These are phyloP conservation scores for Trichoderma koningiopsis DNA, from an alignment of 2,329 filamentous ascomycete species.

Conservation along the genomic window DNA sequence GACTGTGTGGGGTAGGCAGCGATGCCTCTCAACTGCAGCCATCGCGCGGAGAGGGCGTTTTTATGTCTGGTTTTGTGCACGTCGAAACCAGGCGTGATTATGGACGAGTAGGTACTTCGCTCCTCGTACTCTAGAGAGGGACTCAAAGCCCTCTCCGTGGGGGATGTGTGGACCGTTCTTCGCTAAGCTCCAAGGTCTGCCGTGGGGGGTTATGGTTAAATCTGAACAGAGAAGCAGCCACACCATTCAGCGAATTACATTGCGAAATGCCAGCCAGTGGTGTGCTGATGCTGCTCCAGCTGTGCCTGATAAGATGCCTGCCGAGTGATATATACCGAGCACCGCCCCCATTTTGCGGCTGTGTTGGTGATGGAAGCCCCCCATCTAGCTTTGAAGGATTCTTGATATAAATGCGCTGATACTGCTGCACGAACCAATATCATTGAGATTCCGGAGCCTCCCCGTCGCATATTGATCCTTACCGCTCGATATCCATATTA, in stretches of 20 bases:
- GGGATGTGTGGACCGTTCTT: constrained; percentile 12
- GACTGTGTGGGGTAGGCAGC: constrained; percentile 24
- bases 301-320: not conserved
- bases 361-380: not conserved
- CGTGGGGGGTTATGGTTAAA: constrained; percentile 24
- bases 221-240: not conserved
- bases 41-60: not conserved
- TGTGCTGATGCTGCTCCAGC: not conserved
- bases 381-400: not conserved
- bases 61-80: constrained; percentile 16
- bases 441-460: not conserved
- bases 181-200: not conserved
- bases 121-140: not conserved
- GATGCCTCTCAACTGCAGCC: not conserved
- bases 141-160: constrained; percentile 21
- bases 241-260: not conserved
- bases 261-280: constrained; percentile 6
- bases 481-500: not conserved
- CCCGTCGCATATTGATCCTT: not conserved
- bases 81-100: not conserved
- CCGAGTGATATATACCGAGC: not conserved
- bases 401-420: not conserved
- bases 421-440: not conserved
- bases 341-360: constrained; percentile 1
- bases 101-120: not conserved